Conservation (phyloP, 345 rosid species). For the Lenwebbia sp. region DNA sequence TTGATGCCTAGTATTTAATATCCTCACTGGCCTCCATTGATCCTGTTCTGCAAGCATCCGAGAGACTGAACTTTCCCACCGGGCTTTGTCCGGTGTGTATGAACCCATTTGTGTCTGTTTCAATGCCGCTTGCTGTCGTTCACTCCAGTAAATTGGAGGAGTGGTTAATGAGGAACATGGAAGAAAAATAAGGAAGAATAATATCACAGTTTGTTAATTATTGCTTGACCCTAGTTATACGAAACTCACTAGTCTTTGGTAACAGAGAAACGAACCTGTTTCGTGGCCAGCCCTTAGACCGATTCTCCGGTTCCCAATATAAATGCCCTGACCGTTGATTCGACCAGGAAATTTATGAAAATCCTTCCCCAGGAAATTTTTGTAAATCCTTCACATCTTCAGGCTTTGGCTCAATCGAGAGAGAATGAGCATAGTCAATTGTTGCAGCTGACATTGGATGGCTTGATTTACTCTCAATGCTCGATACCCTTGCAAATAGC, state of each 20-base stretch:
- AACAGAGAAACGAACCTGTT: slow-evolving; percentile 24
- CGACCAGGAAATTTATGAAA: slow-evolving; percentile 54
- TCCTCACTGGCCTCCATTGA: slow-evolving; percentile 47
- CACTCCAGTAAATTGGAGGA: not conserved
- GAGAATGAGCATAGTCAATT: slow-evolving; percentile 43
- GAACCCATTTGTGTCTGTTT: slow-evolving; percentile 50
- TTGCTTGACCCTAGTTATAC: not conserved
- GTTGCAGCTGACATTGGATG: slow-evolving; percentile 86
- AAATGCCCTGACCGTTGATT: slow-evolving; percentile 43
- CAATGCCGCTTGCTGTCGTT: slow-evolving; percentile 7
- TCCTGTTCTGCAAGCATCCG: slow-evolving; percentile 68
- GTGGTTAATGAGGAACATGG: not conserved
- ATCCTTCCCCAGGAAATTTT: slow-evolving; percentile 82
- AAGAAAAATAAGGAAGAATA: not conserved
- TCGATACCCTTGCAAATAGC: slow-evolving; percentile 45
- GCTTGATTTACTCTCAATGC: slow-evolving; percentile 73
- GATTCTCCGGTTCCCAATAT: slow-evolving; percentile 57
- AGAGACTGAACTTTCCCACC: slow-evolving; percentile 46
- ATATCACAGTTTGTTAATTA: not conserved
- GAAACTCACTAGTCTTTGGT: not conserved
- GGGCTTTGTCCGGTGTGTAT: slow-evolving; percentile 30
- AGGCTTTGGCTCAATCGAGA: slow-evolving; percentile 56
- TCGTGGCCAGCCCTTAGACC: slow-evolving; percentile 41
- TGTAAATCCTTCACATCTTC: slow-evolving; percentile 51
- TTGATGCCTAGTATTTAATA: slow-evolving; percentile 46